phyloP scores from a whole-genome alignment of 768 basidiomycete genomes.

The Rhodotorula sphaerocarpa region DNA sequence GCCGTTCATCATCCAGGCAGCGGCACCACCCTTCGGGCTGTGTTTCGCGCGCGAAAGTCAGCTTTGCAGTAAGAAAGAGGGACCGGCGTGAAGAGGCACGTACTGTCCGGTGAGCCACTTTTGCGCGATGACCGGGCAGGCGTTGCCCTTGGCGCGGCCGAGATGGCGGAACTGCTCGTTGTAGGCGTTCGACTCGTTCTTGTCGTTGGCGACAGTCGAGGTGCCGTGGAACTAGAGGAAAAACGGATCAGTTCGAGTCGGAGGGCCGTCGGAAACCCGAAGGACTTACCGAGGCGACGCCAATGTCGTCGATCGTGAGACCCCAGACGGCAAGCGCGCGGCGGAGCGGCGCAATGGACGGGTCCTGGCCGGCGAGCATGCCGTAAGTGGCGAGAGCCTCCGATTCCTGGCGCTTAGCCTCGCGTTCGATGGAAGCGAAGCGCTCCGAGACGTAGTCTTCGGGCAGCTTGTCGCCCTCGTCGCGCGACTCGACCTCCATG shows the following conservation, averaged over 20 bases:
- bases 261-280: too few species aligned
- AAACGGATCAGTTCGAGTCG: not conserved
- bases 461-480: constrained; percentile 50
- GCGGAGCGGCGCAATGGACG: constrained; percentile 79
- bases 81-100: not conserved
- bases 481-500: constrained; percentile 57
- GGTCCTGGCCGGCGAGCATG: constrained; percentile 72
- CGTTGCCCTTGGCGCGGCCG: constrained; percentile 83
- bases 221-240: constrained; percentile 47
- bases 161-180: constrained; percentile 86
- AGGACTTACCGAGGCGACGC: constrained; percentile 40
- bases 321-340: constrained; percentile 97
- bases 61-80: not conserved
- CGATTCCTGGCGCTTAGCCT: constrained; percentile 83
- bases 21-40: constrained; percentile 89
- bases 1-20: constrained; percentile 63
- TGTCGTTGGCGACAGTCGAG: constrained; percentile 61
- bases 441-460: constrained; percentile 67
- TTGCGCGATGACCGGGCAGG: constrained; percentile 94
- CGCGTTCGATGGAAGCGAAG: constrained; percentile 75
- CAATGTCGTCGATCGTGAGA: constrained; percentile 82
- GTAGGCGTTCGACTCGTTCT: constrained; percentile 96
- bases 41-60: not conserved
- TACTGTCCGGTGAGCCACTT: constrained; percentile 76
- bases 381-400: constrained; percentile 88